These are phyloP conservation scores for Adansonia gregorii DNA, from an alignment of 441 rosid species.

Conservation along the genomic window DNA sequence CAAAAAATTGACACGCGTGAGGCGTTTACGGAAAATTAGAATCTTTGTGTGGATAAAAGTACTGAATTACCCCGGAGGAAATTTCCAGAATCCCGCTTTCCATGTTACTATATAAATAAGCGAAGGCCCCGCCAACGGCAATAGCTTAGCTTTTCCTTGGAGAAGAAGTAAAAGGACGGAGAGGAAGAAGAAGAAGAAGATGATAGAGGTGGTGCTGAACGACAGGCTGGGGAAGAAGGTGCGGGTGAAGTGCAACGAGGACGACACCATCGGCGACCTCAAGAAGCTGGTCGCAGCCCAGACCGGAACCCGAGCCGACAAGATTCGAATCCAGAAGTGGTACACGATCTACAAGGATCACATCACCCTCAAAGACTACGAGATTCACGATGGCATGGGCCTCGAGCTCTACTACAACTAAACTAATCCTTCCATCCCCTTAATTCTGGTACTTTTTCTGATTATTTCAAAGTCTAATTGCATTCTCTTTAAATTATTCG, in stretches of 20 bases:
- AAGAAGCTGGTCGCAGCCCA: slow-evolving; percentile 88
- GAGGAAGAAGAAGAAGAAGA: slow-evolving; percentile 33
- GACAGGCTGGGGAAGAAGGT: slow-evolving; percentile 84
- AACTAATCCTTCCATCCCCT: not conserved
- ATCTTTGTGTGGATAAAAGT: no score
- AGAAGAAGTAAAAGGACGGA: no score
- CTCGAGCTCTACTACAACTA: slow-evolving; percentile 69
- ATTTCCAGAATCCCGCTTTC: no score
- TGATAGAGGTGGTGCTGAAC: slow-evolving; percentile 85
- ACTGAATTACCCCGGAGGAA: no score
- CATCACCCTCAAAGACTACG: slow-evolving; percentile 70
- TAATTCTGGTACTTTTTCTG: not conserved
- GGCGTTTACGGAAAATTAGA: no score
- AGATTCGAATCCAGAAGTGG: slow-evolving; percentile 90
- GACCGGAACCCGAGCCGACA: slow-evolving; percentile 72
- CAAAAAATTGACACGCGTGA: no score
- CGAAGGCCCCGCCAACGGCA: no score
- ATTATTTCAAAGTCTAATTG: not conserved
- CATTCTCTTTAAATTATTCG: not conserved
- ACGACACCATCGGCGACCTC: slow-evolving; percentile 87
- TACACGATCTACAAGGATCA: slow-evolving; percentile 71
- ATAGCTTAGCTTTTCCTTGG: no score
- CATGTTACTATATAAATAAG: no score
- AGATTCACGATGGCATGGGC: slow-evolving; percentile 73
- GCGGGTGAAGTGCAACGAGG: slow-evolving; percentile 84